Evolutionary conservation across 2,329 filamentous ascomycete species (phyloP), one percentile per base, ranked within the genome.

Genomic region (Pseudocercospora fuligena): DNA sequence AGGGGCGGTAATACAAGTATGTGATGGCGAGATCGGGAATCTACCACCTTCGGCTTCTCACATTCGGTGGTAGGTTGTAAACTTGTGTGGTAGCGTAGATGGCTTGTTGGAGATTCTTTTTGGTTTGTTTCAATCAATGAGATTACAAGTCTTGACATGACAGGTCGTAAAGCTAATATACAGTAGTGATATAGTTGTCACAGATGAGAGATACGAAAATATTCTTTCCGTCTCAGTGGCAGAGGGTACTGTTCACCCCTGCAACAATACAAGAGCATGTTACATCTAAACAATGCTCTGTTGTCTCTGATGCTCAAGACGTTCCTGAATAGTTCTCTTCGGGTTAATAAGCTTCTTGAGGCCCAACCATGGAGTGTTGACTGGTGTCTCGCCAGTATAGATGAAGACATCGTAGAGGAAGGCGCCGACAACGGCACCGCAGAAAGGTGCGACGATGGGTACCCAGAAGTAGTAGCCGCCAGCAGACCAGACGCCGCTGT

Each of bases 401-500:
- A 92, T 81, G 76, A 91, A 88, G 1, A 87, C 74, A 75, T 92
- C 89, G 73, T 92, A 92, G 19, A 91, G 70, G 73, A 89, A 86
- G 2, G 86, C 89, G 2, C 90, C 89, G 69, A 90, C 87, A 0
- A 83, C 77, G 72, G 83, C 86, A 8, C 89, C 90, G 14, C 85
- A 75, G 73, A 91, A 90, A 0, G 89, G 89, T 1, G 87, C 84
- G 2, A 92, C 85, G 80, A 91, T 89, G 1, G 90, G 66, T 5
- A 89, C 86, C 89, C 88, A 90, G 74, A 90, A 90, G 72, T 90
- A 91, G 74, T 90, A 89, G 12, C 82, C 82, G 1, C 88, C 88
- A 0, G 86, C 85, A 23, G 81, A 83, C 86, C 87, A 91, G 0
- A 90, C 88, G 57, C 87, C 84, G 63, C 76, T 78, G 74, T 92